Conservation (phyloP, 1,284 basidiomycete species). For the Crucibulum parvulum region DNA sequence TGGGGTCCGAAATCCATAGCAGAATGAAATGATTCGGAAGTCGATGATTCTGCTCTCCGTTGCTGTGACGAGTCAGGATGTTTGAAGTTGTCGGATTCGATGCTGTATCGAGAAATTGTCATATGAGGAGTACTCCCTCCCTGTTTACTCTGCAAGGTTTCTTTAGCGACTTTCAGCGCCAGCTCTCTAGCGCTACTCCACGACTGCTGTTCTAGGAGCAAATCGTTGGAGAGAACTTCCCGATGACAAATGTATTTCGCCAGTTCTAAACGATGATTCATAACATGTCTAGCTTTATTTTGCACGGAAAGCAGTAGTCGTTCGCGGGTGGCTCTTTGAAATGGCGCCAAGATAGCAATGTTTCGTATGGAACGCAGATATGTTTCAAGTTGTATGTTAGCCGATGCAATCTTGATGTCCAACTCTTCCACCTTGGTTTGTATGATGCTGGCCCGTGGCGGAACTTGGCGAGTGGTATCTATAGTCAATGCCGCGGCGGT, state of each 20-base stretch:
- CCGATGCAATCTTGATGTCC: conserved; percentile 60
- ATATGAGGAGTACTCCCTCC: conserved; percentile 45
- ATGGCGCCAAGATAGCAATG: conserved; percentile 87
- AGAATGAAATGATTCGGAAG: conserved; percentile 68
- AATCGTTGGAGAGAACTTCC: conserved; percentile 76
- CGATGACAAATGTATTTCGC: conserved; percentile 79
- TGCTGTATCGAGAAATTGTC: conserved; percentile 43
- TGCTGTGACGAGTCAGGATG: conserved; percentile 26
- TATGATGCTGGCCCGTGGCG: conserved; percentile 64
- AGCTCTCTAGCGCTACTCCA: conserved; percentile 73
- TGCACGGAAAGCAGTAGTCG: conserved; percentile 71
- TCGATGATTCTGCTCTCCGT: conserved; percentile 52
- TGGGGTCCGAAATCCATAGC: conserved; percentile 63
- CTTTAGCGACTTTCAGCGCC: conserved; percentile 75
- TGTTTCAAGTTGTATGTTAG: conserved; percentile 71
- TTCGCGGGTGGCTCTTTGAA: conserved; percentile 84
- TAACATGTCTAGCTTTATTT: conserved; percentile 70
- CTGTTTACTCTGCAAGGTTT: conserved; percentile 59
- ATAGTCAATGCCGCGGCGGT: neutral
- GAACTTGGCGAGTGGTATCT: conserved; percentile 15
- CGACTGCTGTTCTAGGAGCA: conserved; percentile 74
- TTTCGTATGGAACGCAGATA: conserved; percentile 82
- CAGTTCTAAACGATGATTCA: conserved; percentile 75
- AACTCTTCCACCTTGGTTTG: conserved; percentile 71
- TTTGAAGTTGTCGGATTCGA: conserved; percentile 14